Percentiles rank a stretch among this genome's conserved stretches.
phyloP scores from a whole-genome alignment of 1,284 basidiomycete genomes.

The Cutaneotrichosporon spelunceum region DNA sequence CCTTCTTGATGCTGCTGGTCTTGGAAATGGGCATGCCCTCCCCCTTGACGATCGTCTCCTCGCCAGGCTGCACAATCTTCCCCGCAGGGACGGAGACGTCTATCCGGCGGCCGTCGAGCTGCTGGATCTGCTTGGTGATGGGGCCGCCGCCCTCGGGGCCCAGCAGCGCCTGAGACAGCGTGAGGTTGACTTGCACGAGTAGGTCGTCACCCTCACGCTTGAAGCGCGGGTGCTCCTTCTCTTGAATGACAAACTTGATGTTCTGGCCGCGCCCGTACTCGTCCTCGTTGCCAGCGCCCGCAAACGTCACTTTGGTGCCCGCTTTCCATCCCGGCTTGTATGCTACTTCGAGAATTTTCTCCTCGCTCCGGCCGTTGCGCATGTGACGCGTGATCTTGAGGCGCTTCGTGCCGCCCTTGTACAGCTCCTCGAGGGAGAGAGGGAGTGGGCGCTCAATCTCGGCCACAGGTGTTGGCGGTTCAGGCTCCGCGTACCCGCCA shows the following conservation, averaged over 20 bases:
- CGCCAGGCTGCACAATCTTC: constrained; percentile 75
- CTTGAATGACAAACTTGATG: constrained; percentile 84
- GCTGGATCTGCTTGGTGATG: constrained; percentile 58
- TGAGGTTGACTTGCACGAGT: constrained; percentile 60
- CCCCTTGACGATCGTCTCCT: constrained; percentile 65
- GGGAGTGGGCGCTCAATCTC: constrained; percentile 83
- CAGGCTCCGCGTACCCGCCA: constrained; percentile 35
- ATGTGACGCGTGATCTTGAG: constrained; percentile 80
- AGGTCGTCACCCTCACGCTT: constrained; percentile 77
- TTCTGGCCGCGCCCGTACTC: constrained; percentile 66
- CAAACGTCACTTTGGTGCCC: constrained; percentile 88
- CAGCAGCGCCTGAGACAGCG: constrained; percentile 79
- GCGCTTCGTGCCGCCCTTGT: constrained; percentile 79
- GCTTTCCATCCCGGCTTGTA: constrained; percentile 66
- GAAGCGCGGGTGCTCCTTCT: constrained; percentile 77
- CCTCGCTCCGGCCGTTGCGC: constrained; percentile 70
- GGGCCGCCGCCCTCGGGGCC: constrained; percentile 51
- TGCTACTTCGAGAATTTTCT: constrained; percentile 86
- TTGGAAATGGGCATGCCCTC: constrained; percentile 92
- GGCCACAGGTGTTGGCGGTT: constrained; percentile 52
- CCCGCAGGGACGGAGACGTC: constrained; percentile 63
- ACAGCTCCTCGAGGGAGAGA: constrained; percentile 86
- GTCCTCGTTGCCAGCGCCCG: constrained; percentile 79
- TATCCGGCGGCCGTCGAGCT: constrained; percentile 73
- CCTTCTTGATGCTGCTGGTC: constrained; percentile 65